phyloP scores from a whole-genome alignment of 23 red algal genomes.

The Gracilaria caudata region DNA sequence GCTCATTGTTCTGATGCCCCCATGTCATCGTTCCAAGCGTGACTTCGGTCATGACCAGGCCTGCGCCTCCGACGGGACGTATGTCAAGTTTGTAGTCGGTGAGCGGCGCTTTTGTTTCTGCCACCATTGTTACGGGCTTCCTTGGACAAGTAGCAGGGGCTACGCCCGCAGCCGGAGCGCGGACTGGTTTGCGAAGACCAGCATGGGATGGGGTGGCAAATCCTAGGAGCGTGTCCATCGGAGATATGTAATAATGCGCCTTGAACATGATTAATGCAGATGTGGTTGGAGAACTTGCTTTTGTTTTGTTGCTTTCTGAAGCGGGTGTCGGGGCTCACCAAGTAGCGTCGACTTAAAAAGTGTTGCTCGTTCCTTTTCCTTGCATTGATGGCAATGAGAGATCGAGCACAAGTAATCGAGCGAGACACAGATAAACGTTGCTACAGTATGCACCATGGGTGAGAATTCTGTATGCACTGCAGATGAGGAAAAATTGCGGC shows the following conservation, averaged over 20 bases:
- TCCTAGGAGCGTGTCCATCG: background rate
- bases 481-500: background rate
- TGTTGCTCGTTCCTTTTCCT: too few relatives aligned
- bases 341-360: too few relatives aligned
- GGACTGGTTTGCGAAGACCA: background rate
- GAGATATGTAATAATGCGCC: background rate
- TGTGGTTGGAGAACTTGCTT: too few relatives aligned
- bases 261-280: background rate
- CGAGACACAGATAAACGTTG: background rate
- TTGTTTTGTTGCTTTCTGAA: too few relatives aligned
- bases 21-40: conserved; percentile 94
- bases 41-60: conserved; percentile 36
- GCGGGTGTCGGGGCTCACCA: too few relatives aligned
- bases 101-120: background rate
- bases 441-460: background rate
- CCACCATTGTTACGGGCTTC: conserved; percentile 14
- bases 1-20: conserved; percentile 87
- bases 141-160: background rate
- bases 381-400: too few relatives aligned
- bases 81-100: background rate
- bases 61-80: conserved; percentile 6
- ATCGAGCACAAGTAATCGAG: too few relatives aligned
- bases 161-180: background rate
- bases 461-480: background rate
- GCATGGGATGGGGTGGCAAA: background rate